These are phyloP conservation scores for Chaetothyriales sp. DNA, from an alignment of 2,329 filamentous ascomycete species.

Conservation along the genomic window DNA sequence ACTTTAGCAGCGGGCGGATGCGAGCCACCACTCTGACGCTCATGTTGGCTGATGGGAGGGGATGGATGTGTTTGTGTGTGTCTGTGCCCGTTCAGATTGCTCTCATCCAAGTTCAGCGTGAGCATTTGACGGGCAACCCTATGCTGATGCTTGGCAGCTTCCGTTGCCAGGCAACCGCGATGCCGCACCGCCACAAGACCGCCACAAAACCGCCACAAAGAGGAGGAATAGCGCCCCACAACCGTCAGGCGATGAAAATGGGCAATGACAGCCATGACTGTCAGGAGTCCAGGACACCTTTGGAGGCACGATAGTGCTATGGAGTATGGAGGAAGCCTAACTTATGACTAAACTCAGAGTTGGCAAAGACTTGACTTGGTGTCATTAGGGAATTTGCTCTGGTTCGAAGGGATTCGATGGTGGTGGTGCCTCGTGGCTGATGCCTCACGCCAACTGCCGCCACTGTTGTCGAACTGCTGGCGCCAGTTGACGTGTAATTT, in stretches of 20 bases:
- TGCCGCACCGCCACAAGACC: background rate
- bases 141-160: background rate
- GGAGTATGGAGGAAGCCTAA: no score
- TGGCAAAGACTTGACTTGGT: background rate
- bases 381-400: background rate
- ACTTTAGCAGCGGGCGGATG: constrained; percentile 72
- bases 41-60: constrained; percentile 8
- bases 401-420: background rate
- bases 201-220: no score
- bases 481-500: background rate
- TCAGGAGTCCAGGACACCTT: no score
- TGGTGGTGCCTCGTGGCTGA: background rate
- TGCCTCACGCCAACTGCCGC: background rate
- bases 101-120: background rate
- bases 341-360: background rate
- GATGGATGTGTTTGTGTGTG: background rate
- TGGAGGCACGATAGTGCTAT: no score
- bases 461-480: background rate
- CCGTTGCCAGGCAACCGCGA: background rate
- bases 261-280: no score
- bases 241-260: no score
- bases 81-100: background rate
- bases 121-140: background rate
- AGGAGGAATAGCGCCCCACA: no score
- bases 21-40: constrained; percentile 72